Base-by-base conservation (phyloP, 2,329 filamentous ascomycete species). In the Hypoxylon sp. region DNA sequence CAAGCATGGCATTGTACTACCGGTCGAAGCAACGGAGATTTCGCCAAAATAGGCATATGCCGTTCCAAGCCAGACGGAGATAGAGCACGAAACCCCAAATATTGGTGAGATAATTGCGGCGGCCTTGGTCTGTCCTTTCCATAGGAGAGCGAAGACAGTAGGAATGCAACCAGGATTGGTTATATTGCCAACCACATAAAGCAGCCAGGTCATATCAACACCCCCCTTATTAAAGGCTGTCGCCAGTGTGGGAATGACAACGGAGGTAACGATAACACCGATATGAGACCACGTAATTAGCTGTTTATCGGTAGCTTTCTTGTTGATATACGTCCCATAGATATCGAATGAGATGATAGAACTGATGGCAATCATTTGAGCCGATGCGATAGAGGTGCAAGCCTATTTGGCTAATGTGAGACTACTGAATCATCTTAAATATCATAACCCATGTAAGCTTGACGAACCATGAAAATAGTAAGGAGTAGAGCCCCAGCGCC, bases 381-480 rank as follows among this genome's bases (percentile, higher is more conserved):
- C 84, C 0, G 83, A 85, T 1, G 85, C 80, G 0, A 84, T 86
- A 0, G 83, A 86, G 14, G 59, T 63, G 14, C 51, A 54, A 10
- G 59, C 59, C 58, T 61, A 53, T 26, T 51, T 1, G 6, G 26
- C 90, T 92, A n/a, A 92, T 90, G 1, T 52, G 10, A 39, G 11
- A 47, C 33, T 31, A 33, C n/a, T 10, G 39, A 10, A 42, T 17
- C 33, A 10, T 26, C 13, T 8, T 14, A 6, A 53, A 29, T 17
- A 19, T 5, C 47, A 13, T 33, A n/a, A 10, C 5, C 19, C 5
- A 33, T 3, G 11, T 19, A 31, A 13, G 10, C 22, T 19, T 26
- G 14, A 44, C 47, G 13, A 48, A 91, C 91, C 91, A 93, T 93
- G 82, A 93, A 93, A 10, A 91, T 88, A 59, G 93, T 85, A 3